Percentiles rank a stretch among this genome's conserved stretches.
Conservation (phyloP, 805 yeast species). For the Metschnikowia similis region DNA sequence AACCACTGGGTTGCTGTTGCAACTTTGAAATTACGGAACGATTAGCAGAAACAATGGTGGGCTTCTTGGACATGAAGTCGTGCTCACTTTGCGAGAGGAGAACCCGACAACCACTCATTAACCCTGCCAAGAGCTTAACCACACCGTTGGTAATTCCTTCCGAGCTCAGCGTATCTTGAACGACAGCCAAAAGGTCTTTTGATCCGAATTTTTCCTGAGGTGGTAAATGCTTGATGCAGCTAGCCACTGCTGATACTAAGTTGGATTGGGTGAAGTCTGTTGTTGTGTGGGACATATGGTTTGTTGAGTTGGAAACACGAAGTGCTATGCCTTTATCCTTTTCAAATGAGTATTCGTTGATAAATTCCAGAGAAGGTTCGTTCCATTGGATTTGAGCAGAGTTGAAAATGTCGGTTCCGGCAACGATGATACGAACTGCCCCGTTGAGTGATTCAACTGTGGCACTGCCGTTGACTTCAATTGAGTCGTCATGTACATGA, state of each 20-base stretch:
- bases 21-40: constrained; percentile 17
- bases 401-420: not conserved
- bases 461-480: not conserved
- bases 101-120: constrained; percentile 30
- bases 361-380: constrained; percentile 12
- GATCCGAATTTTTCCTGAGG: constrained; percentile 29
- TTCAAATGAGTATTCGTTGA: constrained; percentile 27
- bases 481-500: constrained; percentile 30
- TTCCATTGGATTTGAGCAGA: not conserved
- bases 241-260: constrained; percentile 50
- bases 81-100: constrained; percentile 17
- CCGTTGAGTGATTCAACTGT: not conserved
- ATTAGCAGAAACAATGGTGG: constrained; percentile 11
- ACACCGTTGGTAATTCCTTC: constrained; percentile 29
- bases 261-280: constrained; percentile 46
- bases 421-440: not conserved
- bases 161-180: constrained; percentile 16
- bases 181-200: constrained; percentile 22
- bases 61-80: constrained; percentile 11
- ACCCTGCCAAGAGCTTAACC: constrained; percentile 36
- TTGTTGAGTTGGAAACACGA: constrained; percentile 18
- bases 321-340: constrained; percentile 39
- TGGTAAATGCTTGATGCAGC: constrained; percentile 47
- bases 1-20: constrained; percentile 7
- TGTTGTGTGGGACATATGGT: constrained; percentile 14